Evolutionary conservation across 805 yeast species (phyloP), one percentile per base, ranked within the genome.

Genomic region (Candida michaelii): DNA sequence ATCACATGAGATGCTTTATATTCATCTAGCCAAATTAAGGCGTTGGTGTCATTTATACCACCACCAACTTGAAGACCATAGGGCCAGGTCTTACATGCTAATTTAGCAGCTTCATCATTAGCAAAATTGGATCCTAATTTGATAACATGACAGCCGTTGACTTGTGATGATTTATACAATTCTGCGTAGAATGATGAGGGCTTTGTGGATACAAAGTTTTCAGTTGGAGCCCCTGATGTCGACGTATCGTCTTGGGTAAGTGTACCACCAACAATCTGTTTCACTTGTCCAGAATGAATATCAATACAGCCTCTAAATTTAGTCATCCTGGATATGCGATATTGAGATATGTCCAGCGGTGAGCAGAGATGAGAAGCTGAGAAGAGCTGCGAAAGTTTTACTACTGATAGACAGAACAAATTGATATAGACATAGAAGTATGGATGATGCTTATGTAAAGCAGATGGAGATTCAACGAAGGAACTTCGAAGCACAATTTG

Each of bases 241-340:
- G 63, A 62, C 14, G 51, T 49, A 49, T 79, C 83, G 45, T 82
- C 83, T 9, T 69, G 66, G 0, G 75, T 71, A 15, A 93, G 69
- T 0, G 97, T 85, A 0, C 97, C 96, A 5, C 99, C 99, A 1
- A 93, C 97, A 41, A 93, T 93, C 61, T 93, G 99, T 57, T 93
- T 93, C 47, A 93, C 99, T 52, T 87, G 84, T 1, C 99, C 99
- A 6, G 85, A 77, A 62, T 93, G 99, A 45, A 93, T 82, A 59
- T 93, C 99, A 29, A 93, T 91, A 58, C 99, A 93, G 0, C 97
- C 98, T 55, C 90, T 79, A 65, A 88, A 93, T 40, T 75, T 74
- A 0, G 97, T 90, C 97, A 90, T 89, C 4, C 5, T 17, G 31
- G 13, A n/a, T 29, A 8, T 25, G 29, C 11, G 29, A 25, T 7